Evolutionary conservation across 164 flowering plant genomes (phyloP), one percentile per base, ranked within the genome.

Genomic region (Malania oleifera): DNA sequence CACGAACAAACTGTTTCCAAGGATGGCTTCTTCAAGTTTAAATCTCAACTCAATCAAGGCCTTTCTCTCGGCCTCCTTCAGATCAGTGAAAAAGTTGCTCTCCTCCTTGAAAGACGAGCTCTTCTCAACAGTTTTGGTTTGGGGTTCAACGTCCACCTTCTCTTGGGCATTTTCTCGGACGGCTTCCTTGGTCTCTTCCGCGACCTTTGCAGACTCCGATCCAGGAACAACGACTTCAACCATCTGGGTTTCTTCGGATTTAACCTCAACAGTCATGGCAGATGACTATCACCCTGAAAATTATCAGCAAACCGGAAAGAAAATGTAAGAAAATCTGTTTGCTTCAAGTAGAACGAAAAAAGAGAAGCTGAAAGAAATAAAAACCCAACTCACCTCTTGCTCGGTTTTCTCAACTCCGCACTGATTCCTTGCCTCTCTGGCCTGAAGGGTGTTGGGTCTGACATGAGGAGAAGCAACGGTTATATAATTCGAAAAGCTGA

Each of bases 1-100:
- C 59, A 59, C 26, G 52, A 75, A 65, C n/a, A 82, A 58, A 49
- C 52, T 75, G 74, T 79, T 77, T 18, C 50, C 63, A 7, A 74
- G 68, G 40, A 88, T 85, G 43, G 86, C 91, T 57, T 84, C 86
- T 58, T 86, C 92, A 8, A 86, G 63, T 69, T 78, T 86, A 2
- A 71, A 40, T 56, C 70, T 80, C 34, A 89, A 60, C 45, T 87
- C 96, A 7, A 0, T 37, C 72, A 89, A 55, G 0, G 95, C 91
- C 73, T 77, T 89, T 62, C 64, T 83, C 77, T 89, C 91, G 47
- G 51, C 12, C 37, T 83, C 90, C 52, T 80, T 80, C 34, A 87
- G 72, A 77, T 87, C 91, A 41, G 85, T 79, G 27, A 66, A 63
- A 4, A 67, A 70, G 45, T 76, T 75, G 71, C 80, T 81, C 76